Conservation (phyloP, 257 asterid genomes). For the Jaltomata sinuosa region DNA sequence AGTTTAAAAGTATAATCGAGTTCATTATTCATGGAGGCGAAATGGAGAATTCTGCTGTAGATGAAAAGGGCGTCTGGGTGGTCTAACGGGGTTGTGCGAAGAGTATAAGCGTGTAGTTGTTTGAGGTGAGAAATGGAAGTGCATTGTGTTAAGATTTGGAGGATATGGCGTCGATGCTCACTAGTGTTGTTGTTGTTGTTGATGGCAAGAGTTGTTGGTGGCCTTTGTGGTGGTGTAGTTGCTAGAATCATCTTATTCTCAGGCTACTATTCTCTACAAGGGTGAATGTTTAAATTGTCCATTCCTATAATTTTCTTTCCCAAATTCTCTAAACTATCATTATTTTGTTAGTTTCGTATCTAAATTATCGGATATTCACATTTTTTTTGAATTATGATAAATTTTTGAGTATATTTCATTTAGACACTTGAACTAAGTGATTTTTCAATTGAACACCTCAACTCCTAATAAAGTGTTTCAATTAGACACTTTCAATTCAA, state of each 20-base stretch:
- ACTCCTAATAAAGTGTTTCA: no score
- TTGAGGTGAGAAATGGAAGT: conserved; percentile 48
- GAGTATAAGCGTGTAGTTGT: conserved; percentile 56
- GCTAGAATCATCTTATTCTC: neutral
- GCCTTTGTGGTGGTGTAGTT: conserved; percentile 6
- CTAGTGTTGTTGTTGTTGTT: conserved; percentile 5
- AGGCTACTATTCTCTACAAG: neutral
- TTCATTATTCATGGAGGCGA: conserved; percentile 43
- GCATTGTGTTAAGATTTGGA: conserved; percentile 37
- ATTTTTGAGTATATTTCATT: no score
- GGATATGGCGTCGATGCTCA: conserved; percentile 30
- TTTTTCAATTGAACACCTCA: no score
- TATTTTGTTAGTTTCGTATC: no score
- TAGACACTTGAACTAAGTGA: no score
- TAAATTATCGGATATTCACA: no score
- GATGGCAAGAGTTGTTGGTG: conserved; percentile 23
- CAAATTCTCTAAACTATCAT: no score
- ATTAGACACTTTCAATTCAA: no score
- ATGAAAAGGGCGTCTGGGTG: conserved; percentile 27
- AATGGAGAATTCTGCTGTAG: conserved; percentile 40
- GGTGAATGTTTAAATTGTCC: neutral
- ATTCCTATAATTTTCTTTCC: no score
- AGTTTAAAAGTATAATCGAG: conserved; percentile 29
- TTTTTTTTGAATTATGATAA: no score
- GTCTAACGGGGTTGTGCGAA: conserved; percentile 34